Evolutionary conservation across 2,329 filamentous ascomycete genomes (phyloP).

Genomic region (Diaporthe sp.): DNA sequence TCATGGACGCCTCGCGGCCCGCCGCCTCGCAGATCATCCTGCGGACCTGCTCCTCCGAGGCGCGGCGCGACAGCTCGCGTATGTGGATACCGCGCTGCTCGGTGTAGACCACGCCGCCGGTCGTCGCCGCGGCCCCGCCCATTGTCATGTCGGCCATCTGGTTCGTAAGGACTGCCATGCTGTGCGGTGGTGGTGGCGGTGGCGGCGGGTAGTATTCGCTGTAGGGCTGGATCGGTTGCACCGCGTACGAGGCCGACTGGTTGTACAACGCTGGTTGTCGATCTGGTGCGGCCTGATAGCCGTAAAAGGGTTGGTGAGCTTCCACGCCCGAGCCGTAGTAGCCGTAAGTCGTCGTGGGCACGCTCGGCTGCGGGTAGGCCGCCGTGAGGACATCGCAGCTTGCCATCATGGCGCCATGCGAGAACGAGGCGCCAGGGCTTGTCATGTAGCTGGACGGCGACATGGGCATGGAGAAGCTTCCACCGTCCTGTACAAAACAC

Average conservation of each 20-base stretch:
- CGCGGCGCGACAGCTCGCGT: conserved; percentile 39
- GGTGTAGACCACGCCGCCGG: conserved; percentile 36
- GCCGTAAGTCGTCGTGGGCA: conserved; percentile 18
- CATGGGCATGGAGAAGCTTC: conserved; percentile 21
- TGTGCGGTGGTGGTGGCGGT: conserved; percentile 2
- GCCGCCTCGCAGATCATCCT: conserved; percentile 39
- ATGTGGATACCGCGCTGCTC: conserved; percentile 42
- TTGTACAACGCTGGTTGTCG: conserved; percentile 27
- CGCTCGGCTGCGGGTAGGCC: conserved; percentile 6
- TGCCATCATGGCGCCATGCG: conserved; percentile 13
- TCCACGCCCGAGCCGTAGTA: conserved; percentile 21
- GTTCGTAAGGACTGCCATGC: conserved; percentile 6
- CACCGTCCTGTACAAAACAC: conserved; percentile 29
- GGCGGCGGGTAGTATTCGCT: conserved; percentile 32
- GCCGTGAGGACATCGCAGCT: conserved; percentile 22
- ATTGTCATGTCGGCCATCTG: conserved; percentile 33
- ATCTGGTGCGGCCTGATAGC: conserved; percentile 20
- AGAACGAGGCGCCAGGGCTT: conserved; percentile 31
- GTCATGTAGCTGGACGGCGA: conserved; percentile 33
- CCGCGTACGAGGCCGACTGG: conserved; percentile 34
- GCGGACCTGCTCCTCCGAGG: conserved; percentile 38
- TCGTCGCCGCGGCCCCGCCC: not conserved
- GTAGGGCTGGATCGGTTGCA: conserved; percentile 36
- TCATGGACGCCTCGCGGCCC: conserved; percentile 35
- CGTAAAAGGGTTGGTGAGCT: conserved; percentile 17